Percentiles rank a stretch among this genome's conserved stretches.
phyloP scores from a whole-genome alignment of 176 grass and related monocot species.

The Hyparrhenia diplandra region DNA sequence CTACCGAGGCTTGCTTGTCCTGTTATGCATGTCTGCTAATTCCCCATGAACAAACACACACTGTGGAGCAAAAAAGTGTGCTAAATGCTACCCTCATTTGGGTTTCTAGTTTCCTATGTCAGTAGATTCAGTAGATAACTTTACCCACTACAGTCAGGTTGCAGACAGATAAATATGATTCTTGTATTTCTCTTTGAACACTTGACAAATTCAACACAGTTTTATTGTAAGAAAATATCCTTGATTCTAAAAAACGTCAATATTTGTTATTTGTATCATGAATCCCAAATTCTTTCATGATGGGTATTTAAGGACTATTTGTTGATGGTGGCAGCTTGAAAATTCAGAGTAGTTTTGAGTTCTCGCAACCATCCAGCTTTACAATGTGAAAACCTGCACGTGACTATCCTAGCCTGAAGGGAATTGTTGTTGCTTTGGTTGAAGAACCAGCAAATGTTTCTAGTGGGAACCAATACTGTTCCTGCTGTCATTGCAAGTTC shows the following conservation, averaged over 20 bases:
- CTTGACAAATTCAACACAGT: neutral
- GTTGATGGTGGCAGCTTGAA: neutral
- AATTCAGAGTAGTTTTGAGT: constrained; percentile 3
- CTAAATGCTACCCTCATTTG: neutral
- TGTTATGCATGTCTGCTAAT: constrained; percentile 18
- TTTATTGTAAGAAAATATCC: neutral
- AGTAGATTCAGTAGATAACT: constrained; percentile 4
- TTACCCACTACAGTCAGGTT: constrained; percentile 13
- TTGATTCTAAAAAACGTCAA: neutral
- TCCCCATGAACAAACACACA: neutral
- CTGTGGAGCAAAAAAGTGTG: constrained; percentile 10
- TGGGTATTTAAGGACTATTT: neutral
- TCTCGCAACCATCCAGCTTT: constrained; percentile 10
- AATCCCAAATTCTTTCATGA: neutral
- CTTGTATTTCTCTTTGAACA: neutral
- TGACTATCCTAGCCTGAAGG: constrained; percentile 2
- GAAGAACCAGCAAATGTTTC: constrained; percentile 10
- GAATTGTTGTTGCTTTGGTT: constrained; percentile 23
- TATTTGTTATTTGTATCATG: neutral
- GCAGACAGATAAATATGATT: neutral
- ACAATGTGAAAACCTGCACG: constrained; percentile 4
- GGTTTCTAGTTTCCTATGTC: constrained; percentile 14
- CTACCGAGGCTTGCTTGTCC: constrained; percentile 18
- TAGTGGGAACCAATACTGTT: constrained; percentile 2
- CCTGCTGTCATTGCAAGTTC: neutral